Conservation (phyloP, 495 filamentous ascomycete genomes). For the Chaetomium tenue region DNA sequence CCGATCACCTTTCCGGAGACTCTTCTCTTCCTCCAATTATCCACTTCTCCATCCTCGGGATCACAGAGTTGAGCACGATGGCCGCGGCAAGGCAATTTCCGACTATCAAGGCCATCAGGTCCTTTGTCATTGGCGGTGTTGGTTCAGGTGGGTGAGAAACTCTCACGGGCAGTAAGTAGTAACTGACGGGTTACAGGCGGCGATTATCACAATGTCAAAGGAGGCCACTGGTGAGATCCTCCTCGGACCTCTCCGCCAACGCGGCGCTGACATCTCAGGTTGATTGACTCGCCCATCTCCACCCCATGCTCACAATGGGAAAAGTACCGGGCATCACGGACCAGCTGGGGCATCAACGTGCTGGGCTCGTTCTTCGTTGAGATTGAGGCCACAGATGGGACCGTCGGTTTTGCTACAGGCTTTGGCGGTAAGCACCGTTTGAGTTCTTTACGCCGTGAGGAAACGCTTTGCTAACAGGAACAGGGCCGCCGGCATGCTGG, state of each 20-base stretch:
- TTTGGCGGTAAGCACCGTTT: conserved; percentile 63
- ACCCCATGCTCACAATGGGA: conserved; percentile 89
- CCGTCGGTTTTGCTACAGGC: conserved; percentile 87
- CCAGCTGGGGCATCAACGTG: conserved; percentile 94
- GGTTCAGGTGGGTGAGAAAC: conserved; percentile 57
- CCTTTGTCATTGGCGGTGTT: conserved; percentile 79
- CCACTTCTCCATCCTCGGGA: background rate
- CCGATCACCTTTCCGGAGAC: too few relatives aligned
- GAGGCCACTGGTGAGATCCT: conserved; percentile 69
- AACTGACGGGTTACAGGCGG: conserved; percentile 48
- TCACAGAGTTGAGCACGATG: conserved; percentile 31
- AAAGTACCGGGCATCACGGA: conserved; percentile 79
- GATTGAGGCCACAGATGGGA: conserved; percentile 82
- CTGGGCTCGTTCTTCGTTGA: conserved; percentile 92
- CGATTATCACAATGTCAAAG: conserved; percentile 94
- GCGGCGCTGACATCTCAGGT: conserved; percentile 43
- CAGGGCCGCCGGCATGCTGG: conserved; percentile 85
- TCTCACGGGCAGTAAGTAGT: background rate
- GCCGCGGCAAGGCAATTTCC: conserved; percentile 56
- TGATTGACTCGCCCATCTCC: conserved; percentile 86
- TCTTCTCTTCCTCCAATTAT: background rate
- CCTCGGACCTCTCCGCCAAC: background rate
- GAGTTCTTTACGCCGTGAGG: too few relatives aligned
- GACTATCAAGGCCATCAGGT: conserved; percentile 75
- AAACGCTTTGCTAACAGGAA: conserved; percentile 1